These are phyloP conservation scores for Cyberlindnera galapagoensis DNA, from an alignment of 805 yeast species.

Conservation along the genomic window DNA sequence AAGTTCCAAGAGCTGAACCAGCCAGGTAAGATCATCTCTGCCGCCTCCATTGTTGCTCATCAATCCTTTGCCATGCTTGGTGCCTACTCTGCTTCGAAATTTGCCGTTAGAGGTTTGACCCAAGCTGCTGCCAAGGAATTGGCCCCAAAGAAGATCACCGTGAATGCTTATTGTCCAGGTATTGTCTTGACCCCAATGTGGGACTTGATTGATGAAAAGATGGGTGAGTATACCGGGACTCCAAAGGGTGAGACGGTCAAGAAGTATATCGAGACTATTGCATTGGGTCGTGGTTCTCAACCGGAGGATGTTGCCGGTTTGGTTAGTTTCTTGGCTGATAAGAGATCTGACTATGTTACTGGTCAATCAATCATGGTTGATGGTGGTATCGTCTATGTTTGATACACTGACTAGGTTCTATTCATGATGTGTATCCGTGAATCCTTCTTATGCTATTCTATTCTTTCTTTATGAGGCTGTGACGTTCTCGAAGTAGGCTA, in stretches of 20 bases:
- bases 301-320: slow-evolving; percentile 32
- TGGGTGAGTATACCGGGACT: slow-evolving; percentile 22
- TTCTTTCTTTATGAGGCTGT: too few species aligned
- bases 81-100: slow-evolving; percentile 30
- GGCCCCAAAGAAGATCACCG: slow-evolving; percentile 30
- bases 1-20: slow-evolving; percentile 23
- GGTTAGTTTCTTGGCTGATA: slow-evolving; percentile 30
- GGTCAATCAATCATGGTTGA: slow-evolving; percentile 31
- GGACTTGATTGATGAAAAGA: slow-evolving; percentile 25
- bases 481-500: too few species aligned
- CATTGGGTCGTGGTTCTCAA: slow-evolving; percentile 29
- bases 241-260: slow-evolving; percentile 24
- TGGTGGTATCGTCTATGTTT: slow-evolving; percentile 31
- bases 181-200: slow-evolving; percentile 35
- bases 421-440: too few species aligned
- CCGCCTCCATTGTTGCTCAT: slow-evolving; percentile 31
- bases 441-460: too few species aligned
- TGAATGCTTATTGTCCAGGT: slow-evolving; percentile 35
- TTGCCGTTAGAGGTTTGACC: slow-evolving; percentile 32
- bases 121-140: slow-evolving; percentile 33
- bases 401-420: too few species aligned
- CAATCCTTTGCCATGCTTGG: slow-evolving; percentile 27
- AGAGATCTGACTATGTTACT: slow-evolving; percentile 30
- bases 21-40: slow-evolving; percentile 34
- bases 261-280: slow-evolving; percentile 23